Percentiles rank a stretch among this genome's conserved stretches.
These are phyloP conservation scores for Amauroascus verrucosus DNA, from an alignment of 2,329 filamentous ascomycete genomes.

Conservation along the genomic window DNA sequence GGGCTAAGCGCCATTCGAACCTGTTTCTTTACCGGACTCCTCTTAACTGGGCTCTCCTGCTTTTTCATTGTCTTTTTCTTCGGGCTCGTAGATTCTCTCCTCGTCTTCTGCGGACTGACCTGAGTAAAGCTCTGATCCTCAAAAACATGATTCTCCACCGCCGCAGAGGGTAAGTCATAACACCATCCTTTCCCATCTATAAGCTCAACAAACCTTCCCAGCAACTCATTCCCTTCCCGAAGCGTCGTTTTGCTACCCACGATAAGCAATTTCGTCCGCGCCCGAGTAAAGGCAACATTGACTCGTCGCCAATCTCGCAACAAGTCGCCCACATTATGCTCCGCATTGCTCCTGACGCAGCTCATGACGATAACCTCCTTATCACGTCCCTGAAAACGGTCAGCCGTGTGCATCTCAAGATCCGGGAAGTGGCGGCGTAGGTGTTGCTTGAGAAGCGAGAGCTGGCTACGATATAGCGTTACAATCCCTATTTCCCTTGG, in stretches of 20 bases:
- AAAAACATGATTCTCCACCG: conserved; percentile 58
- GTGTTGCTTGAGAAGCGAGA: conserved; percentile 66
- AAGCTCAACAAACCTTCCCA: conserved; percentile 62
- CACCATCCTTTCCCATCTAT: conserved; percentile 75
- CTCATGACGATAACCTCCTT: conserved; percentile 85
- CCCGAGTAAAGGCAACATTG: conserved; percentile 90
- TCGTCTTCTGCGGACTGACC: conserved; percentile 15
- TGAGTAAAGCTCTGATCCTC: conserved; percentile 33
- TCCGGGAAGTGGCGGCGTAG: conserved; percentile 50
- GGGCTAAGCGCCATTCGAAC: conserved; percentile 25
- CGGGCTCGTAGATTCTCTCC: conserved; percentile 22
- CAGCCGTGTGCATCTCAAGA: conserved; percentile 92
- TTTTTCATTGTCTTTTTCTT: conserved; percentile 22
- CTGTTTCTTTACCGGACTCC: conserved; percentile 15
- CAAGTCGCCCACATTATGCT: conserved; percentile 74
- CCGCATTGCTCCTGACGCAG: conserved; percentile 78
- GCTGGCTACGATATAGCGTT: conserved; percentile 89
- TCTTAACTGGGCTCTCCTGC: neutral
- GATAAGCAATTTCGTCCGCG: conserved; percentile 82
- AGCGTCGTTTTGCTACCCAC: conserved; percentile 74
- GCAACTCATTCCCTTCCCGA: conserved; percentile 56
- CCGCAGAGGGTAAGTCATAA: conserved; percentile 57
- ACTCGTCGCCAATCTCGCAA: conserved; percentile 85
- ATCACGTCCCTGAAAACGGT: conserved; percentile 92
- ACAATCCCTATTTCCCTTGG: conserved; percentile 79